Base-by-base conservation (phyloP, 2,329 filamentous ascomycete genomes). In the Talaromyces piceae region DNA sequence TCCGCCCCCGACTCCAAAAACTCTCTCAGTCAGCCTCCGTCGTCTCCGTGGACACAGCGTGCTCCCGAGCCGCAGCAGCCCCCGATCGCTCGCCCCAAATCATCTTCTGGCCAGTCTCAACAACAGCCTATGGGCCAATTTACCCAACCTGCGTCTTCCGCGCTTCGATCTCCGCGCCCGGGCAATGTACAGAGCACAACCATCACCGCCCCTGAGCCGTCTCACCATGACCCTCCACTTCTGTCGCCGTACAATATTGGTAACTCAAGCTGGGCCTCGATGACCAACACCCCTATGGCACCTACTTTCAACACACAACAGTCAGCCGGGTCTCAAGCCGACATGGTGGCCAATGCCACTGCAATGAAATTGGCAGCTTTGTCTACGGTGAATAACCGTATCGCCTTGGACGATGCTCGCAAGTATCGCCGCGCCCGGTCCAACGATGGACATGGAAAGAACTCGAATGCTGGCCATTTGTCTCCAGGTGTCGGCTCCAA, bases 301-400 rank as follows among this genome's bases (percentile, higher is more conserved):
- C 75, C 88, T 37, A 91, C 84, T 58, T 98, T 97, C 69, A 85
- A 79, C 57, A 69, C 69, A 26, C 72, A 77, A 54, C 77, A 76
- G 59, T 72, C 72, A 33, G 72, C 77, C 13, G 76, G 75, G 56
- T 84, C 80, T 51, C 91, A 96, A 67, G 91, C 90, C 13, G 93
- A 98, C 64, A 97, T 97, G 91, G 87, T 98, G 52, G 93, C 93
- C 53, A 98, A 97, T 66, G 93, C 93, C 23, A 97, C 93, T 13
- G 93, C 93, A 20, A 98, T 98, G 93, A 98, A 98, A 70, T 80
- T 98, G 47, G 93, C 93, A 43, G 93, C 93, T 16, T 77, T 98
- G 43, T 97, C 91, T 4, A 98, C 93, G 2, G 93, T 98, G 46
- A 98, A 97, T 75, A 98, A 97, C 69, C 87, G 93, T 39, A 95